Evolutionary conservation across 225 moss, liverwort and hornwort species (phyloP).

Genomic region (Bryum argenteum): DNA sequence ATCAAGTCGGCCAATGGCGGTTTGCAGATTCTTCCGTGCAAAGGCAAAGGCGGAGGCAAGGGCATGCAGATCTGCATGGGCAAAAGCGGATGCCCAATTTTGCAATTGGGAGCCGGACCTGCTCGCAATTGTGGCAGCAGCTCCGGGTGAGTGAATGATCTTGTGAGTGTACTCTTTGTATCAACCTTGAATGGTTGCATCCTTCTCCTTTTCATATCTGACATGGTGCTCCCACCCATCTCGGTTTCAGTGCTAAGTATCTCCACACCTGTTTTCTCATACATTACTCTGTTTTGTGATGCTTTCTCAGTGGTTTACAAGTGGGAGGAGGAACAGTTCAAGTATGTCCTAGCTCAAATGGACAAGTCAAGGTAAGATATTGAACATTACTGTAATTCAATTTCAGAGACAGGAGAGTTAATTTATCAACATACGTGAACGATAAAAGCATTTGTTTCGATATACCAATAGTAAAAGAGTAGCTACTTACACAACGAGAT

Average conservation of each 20-base stretch:
- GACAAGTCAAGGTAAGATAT: constrained; percentile 26
- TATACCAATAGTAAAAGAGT: too few species aligned
- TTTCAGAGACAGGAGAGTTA: not conserved
- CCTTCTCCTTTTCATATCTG: too few species aligned
- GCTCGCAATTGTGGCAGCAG: constrained; percentile 9
- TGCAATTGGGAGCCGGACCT: constrained; percentile 11
- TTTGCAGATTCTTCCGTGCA: constrained; percentile 13
- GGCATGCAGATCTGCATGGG: constrained; percentile 30
- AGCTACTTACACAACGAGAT: not conserved
- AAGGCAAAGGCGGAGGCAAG: not conserved
- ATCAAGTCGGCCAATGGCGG: constrained; percentile 10
- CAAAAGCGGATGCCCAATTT: not conserved
- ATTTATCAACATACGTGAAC: not conserved
- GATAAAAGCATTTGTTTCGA: too few species aligned
- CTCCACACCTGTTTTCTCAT: too few species aligned
- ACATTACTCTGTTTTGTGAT: too few species aligned
- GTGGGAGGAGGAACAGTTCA: not conserved
- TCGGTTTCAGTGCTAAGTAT: too few species aligned
- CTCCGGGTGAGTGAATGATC: not conserved
- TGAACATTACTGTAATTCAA: too few species aligned
- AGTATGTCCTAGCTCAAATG: not conserved
- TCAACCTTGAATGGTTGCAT: too few species aligned
- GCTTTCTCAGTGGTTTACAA: not conserved
- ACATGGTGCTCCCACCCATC: too few species aligned
- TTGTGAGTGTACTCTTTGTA: too few species aligned